phyloP scores from a whole-genome alignment of 2,329 filamentous ascomycete genomes.

The Rasamsonia emersonii region DNA sequence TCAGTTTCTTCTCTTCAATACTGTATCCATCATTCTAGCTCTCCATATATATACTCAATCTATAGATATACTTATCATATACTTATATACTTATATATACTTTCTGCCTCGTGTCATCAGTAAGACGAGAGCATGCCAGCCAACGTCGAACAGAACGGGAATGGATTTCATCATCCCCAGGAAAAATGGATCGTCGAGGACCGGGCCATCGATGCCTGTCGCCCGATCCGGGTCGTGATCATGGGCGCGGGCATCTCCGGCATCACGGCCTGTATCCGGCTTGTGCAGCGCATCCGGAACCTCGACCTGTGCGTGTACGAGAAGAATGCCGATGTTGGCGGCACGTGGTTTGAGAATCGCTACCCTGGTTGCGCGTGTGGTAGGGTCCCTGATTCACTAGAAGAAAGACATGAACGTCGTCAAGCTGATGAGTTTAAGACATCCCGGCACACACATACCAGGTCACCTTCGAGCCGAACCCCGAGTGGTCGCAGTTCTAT shows the following conservation, averaged over 20 bases:
- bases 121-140: too few species aligned
- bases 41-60: too few species aligned
- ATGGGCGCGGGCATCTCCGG: constrained; percentile 16
- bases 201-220: constrained; percentile 12
- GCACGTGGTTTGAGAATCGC: constrained; percentile 11
- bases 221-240: constrained; percentile 12
- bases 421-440: background rate
- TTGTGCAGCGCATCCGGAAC: constrained; percentile 10
- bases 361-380: constrained; percentile 11
- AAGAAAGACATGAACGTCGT: background rate
- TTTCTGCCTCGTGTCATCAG: too few species aligned
- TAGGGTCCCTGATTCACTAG: constrained; percentile 3
- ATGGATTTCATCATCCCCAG: too few species aligned
- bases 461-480: constrained; percentile 7
- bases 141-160: too few species aligned
- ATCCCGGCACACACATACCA: constrained; percentile 9
- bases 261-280: constrained; percentile 13
- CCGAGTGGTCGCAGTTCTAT: constrained; percentile 16
- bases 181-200: constrained; percentile 9
- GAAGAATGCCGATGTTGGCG: constrained; percentile 11
- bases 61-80: too few species aligned
- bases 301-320: constrained; percentile 9
- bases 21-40: too few species aligned
- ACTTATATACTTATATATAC: too few species aligned
- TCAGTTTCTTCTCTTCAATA: too few species aligned